These are phyloP conservation scores for Geoglossum cookeanum DNA, from an alignment of 2,329 filamentous ascomycete species.

Conservation along the genomic window DNA sequence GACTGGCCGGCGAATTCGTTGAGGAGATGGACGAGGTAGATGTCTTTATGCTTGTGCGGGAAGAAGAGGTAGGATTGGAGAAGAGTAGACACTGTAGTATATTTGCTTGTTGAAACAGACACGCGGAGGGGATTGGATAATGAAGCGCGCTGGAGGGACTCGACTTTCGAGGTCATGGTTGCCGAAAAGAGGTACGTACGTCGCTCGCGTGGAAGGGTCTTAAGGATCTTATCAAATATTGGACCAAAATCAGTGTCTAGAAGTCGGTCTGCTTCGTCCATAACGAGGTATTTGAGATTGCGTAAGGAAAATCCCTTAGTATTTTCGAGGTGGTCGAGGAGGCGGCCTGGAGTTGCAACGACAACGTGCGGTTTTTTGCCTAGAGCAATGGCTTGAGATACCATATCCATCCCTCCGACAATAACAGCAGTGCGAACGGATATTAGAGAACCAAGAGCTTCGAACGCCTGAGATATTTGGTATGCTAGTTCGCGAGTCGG, in stretches of 20 bases:
- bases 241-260: conserved; percentile 90
- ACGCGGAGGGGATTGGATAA: conserved; percentile 70
- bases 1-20: conserved; percentile 78
- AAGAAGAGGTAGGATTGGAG: conserved; percentile 76
- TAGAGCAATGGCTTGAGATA: conserved; percentile 72
- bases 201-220: conserved; percentile 60
- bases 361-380: conserved; percentile 93
- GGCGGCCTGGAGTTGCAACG: conserved; percentile 74
- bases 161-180: conserved; percentile 85
- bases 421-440: conserved; percentile 72
- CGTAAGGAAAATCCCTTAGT: conserved; percentile 87
- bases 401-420: conserved; percentile 91
- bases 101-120: conserved; percentile 62
- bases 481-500: conserved; percentile 86
- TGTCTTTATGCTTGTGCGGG: conserved; percentile 72
- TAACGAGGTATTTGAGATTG: conserved; percentile 69
- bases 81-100: conserved; percentile 80
- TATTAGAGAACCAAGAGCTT: conserved; percentile 72
- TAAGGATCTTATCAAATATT: conserved; percentile 80
- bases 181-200: conserved; percentile 84
- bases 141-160: conserved; percentile 76
- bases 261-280: conserved; percentile 86
- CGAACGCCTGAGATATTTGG: conserved; percentile 76
- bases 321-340: conserved; percentile 86
- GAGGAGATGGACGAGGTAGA: conserved; percentile 68